Base-by-base conservation (phyloP, 2,329 filamentous ascomycete genomes). In the Penicillium sp. region DNA sequence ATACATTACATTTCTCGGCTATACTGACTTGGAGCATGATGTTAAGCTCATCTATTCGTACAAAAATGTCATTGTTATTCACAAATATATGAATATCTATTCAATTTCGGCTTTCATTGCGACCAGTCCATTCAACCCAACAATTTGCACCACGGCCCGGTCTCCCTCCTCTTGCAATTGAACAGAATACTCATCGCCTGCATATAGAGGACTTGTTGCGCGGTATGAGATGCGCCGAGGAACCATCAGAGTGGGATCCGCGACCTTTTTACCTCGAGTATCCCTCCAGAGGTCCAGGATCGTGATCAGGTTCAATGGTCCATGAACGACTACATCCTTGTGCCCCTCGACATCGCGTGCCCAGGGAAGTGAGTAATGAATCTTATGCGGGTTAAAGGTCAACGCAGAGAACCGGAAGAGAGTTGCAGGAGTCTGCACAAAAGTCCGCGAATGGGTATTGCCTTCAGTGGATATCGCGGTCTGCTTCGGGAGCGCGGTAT, bases 131-230 rank as follows among this genome's bases (percentile, higher is more conserved):
- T 64, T 62, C 2, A 68, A 66, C 15, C 66, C 66, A 41, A 73
- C 53, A 45, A 76, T 75, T 55, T 71, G 66, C 23, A 75, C 72
- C 40, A 60, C 66, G 2, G 69, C 62, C 12, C 58, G 47, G 42
- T 67, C 66, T 11, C 63, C 66, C 6, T 58, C 67, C 20, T 69
- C 73, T 52, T 73, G 67, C 47, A 81, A 64, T 18, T 77, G 63
- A 59, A 80, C 71, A 44, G 71, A 67, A 66, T 81, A 81, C 53
- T 70, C 67, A 57, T 82, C 79, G 12, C 75, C 75, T 1, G 73
- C 79, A 71, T 81, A 82, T 20, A 82, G 57, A 4, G 79, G 79
- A 55, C 71, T 77, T 14, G 79, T 81, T 22, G 79, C 79, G 12
- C 79, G 69, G 61, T 82, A 82, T 2, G 62, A 67, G 44, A 82